Percentiles rank a stretch among this genome's conserved stretches.
These are phyloP conservation scores for Fusarium goolgardi DNA, from an alignment of 2,329 filamentous ascomycete species.

Conservation along the genomic window DNA sequence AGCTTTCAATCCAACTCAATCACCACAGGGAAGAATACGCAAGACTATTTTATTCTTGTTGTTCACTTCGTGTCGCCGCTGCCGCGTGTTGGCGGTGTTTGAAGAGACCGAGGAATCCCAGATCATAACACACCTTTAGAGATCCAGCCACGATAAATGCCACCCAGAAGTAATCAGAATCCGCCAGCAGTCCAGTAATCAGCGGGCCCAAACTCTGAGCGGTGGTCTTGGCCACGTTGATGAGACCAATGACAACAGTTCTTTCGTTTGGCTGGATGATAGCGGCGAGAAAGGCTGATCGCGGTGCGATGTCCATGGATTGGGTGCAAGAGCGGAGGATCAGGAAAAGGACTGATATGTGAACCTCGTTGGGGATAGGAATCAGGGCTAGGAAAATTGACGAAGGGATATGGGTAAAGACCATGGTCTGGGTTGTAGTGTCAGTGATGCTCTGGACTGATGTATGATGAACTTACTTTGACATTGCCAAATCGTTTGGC, in stretches of 20 bases:
- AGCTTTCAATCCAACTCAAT: neutral
- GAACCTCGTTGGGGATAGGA: conserved; percentile 64
- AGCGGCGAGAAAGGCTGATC: conserved; percentile 75
- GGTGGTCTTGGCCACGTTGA: conserved; percentile 76
- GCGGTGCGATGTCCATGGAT: conserved; percentile 77
- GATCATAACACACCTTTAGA: conserved; percentile 71
- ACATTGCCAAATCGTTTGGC: conserved; percentile 70
- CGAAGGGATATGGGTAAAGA: conserved; percentile 78
- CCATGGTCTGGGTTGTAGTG: conserved; percentile 69
- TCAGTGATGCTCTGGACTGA: neutral
- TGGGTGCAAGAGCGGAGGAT: conserved; percentile 70
- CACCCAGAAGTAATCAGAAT: conserved; percentile 67
- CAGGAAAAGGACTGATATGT: conserved; percentile 68
- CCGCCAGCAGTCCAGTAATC: conserved; percentile 72
- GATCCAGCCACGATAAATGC: conserved; percentile 72
- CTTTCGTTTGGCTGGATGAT: conserved; percentile 73
- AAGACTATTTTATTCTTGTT: neutral
- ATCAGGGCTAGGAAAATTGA: conserved; percentile 73
- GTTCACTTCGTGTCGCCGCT: neutral
- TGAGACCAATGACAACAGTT: conserved; percentile 76
- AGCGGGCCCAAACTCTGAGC: conserved; percentile 71
- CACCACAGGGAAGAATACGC: too few relatives aligned
- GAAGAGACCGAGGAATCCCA: conserved; percentile 62
- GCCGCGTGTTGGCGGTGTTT: conserved; percentile 36
- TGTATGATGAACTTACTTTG: conserved; percentile 60